These are phyloP conservation scores for Penicillium paradoxum DNA, from an alignment of 495 filamentous ascomycete genomes.

Conservation along the genomic window DNA sequence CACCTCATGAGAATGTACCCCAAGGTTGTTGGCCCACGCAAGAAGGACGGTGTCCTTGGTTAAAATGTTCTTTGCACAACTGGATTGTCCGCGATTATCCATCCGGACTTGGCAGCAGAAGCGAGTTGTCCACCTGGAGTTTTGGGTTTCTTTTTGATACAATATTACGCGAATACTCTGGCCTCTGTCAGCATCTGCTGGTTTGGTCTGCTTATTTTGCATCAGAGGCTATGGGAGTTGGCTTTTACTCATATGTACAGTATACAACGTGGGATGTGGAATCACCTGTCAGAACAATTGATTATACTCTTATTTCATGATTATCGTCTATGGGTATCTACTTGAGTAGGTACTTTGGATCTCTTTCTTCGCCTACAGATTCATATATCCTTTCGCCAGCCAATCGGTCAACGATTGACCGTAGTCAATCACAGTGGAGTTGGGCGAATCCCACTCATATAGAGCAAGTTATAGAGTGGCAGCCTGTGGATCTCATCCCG, in stretches of 20 bases:
- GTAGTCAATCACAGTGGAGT: no score
- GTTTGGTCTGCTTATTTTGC: slow-evolving; percentile 2
- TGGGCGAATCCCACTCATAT: no score
- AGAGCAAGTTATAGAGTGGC: no score
- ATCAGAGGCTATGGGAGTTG: slow-evolving; percentile 12
- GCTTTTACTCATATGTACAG: slow-evolving; percentile 24
- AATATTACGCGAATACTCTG: slow-evolving; percentile 2
- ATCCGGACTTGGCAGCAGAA: slow-evolving; percentile 4
- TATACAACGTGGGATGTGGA: slow-evolving; percentile 20
- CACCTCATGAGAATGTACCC: slow-evolving; percentile 84
- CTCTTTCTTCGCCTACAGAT: no score
- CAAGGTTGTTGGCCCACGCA: slow-evolving; percentile 66
- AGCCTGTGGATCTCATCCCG: no score
- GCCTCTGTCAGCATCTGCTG: not conserved
- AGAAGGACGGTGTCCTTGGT: slow-evolving; percentile 53
- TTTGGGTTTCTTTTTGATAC: slow-evolving; percentile 15
- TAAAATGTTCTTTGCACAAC: slow-evolving; percentile 20
- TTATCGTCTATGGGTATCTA: no score
- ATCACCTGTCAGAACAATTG: slow-evolving; percentile 17
- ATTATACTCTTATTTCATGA: slow-evolving; percentile 16
- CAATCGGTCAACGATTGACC: no score
- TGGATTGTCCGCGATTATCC: not conserved
- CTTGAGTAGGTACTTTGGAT: no score
- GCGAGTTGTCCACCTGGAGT: slow-evolving; percentile 19
- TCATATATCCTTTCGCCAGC: no score